Evolutionary conservation across 2,329 filamentous ascomycete genomes (phyloP), one percentile per base, ranked within the genome.

Genomic region (Fusarium brachygibbosum): DNA sequence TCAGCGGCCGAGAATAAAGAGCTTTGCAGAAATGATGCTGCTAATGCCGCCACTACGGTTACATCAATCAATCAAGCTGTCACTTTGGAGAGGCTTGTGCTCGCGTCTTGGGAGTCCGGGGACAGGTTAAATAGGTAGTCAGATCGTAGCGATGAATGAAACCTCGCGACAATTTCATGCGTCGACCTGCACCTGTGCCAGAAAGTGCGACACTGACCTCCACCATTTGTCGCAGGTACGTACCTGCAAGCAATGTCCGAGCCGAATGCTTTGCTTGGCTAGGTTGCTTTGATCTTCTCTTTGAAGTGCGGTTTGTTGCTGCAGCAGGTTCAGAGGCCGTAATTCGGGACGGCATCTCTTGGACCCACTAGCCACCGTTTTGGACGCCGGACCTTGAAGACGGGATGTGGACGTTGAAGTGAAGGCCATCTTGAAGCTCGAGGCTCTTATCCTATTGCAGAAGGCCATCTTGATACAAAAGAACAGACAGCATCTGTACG

Each of bases 91-190:
- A 31, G 12, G 46, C 32, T 60, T 58, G 35, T 63, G 37, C 28
- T 21, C 40, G 23, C 23, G 23, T 25, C 23, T 25, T 25, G 29
- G 32, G 41, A 46, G 41, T 44, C 50, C 21, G 37, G 62, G 58
- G 45, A 41, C 7, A 45, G 13, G 42, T 31, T 32, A 31, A 31
- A 29, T 29, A 45, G 16, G 9, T 28, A 21, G 31, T 32, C 41
- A 58, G 42, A 65, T 49, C 45, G 49, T 38, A 46, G 34, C 40
- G 21, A 41, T 45, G 23, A 13, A 64, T 65, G 53, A 50, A 55
- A 46, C 61, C 52, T 58, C 48, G 21, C 60, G 42, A 69, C 60
- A 69, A 66, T 69, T 68, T 42, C 48, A 54, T 63, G 46, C 51
- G 34, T 46, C n/a, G 42, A 52, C 46, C 31, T 66, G 51, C 31